These are phyloP conservation scores for Eragrostis nindensis DNA, from an alignment of 176 grass and related monocot species.

Conservation along the genomic window DNA sequence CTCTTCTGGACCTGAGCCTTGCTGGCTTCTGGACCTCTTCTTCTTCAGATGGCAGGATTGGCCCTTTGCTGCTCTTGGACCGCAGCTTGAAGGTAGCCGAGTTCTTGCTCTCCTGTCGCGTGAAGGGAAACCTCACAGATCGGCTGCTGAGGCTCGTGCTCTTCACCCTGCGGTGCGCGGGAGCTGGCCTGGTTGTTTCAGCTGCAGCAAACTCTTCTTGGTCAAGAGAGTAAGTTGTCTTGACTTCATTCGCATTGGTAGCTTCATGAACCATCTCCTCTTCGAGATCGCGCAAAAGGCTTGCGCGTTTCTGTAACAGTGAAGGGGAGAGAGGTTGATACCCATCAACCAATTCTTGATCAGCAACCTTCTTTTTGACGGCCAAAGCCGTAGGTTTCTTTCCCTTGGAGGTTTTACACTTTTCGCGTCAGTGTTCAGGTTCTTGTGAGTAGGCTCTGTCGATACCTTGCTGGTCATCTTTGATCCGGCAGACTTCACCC, in stretches of 20 bases:
- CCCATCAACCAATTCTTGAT: background rate
- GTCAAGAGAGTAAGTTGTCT: background rate
- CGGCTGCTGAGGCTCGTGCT: constrained; percentile 41
- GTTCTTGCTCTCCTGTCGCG: constrained; percentile 45
- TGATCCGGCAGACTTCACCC: background rate
- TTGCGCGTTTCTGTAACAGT: background rate
- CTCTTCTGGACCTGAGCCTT: constrained; percentile 49
- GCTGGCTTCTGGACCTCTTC: background rate
- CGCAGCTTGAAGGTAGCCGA: constrained; percentile 42
- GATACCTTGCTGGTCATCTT: background rate
- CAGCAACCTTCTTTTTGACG: background rate
- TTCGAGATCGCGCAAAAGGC: constrained; percentile 25
- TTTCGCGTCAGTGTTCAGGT: background rate
- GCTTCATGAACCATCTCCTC: background rate
- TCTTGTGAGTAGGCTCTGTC: constrained; percentile 3
- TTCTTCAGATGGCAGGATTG: constrained; percentile 6
- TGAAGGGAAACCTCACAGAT: constrained; percentile 33
- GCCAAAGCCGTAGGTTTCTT: constrained; percentile 14
- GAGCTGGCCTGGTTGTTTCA: background rate
- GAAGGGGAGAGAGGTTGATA: constrained; percentile 2
- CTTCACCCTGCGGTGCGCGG: constrained; percentile 37
- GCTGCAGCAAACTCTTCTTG: constrained; percentile 25
- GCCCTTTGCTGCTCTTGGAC: constrained; percentile 48
- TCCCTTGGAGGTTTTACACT: background rate
- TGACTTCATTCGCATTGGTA: background rate